These are phyloP conservation scores for Coniophora puteana DNA, from an alignment of 1,284 basidiomycete species.

Conservation along the genomic window DNA sequence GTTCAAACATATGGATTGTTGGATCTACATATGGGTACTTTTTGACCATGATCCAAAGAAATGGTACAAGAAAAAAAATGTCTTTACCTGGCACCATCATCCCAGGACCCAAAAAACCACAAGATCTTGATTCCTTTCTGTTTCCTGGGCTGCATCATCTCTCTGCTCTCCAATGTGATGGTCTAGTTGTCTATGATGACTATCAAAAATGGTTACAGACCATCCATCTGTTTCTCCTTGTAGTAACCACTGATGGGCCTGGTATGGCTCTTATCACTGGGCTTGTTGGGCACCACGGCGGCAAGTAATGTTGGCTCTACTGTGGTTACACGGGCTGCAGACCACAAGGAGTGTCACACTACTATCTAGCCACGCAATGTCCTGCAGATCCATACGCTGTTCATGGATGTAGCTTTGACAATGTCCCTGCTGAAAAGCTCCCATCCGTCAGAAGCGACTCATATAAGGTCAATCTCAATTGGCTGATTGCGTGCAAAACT, in stretches of 20 bases:
- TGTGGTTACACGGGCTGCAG: slow-evolving; percentile 17
- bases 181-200: slow-evolving; percentile 15
- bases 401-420: slow-evolving; percentile 10
- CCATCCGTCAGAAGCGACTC: slow-evolving; percentile 1
- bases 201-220: slow-evolving; percentile 6
- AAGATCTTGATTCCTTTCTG: no score
- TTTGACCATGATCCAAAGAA: slow-evolving; percentile 6
- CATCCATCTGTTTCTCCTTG: slow-evolving; percentile 10
- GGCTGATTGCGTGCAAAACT: slow-evolving; percentile 3
- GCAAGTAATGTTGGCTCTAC: slow-evolving; percentile 16
- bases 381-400: slow-evolving; percentile 7
- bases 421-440: slow-evolving; percentile 4
- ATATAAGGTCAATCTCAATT: slow-evolving; percentile 7
- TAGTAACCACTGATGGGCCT: slow-evolving; percentile 23
- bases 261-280: slow-evolving; percentile 22
- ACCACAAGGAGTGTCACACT: slow-evolving; percentile 15
- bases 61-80: slow-evolving; percentile 12
- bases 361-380: slow-evolving; percentile 16
- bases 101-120: no score
- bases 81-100: slow-evolving; percentile 2
- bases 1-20: slow-evolving; percentile 11
- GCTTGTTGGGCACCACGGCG: slow-evolving; percentile 23
- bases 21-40: slow-evolving; percentile 14
- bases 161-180: no score
- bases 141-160: no score